These are phyloP conservation scores for Pseudoscleropodium purum DNA, from an alignment of 225 moss, liverwort and hornwort species.

Conservation along the genomic window DNA sequence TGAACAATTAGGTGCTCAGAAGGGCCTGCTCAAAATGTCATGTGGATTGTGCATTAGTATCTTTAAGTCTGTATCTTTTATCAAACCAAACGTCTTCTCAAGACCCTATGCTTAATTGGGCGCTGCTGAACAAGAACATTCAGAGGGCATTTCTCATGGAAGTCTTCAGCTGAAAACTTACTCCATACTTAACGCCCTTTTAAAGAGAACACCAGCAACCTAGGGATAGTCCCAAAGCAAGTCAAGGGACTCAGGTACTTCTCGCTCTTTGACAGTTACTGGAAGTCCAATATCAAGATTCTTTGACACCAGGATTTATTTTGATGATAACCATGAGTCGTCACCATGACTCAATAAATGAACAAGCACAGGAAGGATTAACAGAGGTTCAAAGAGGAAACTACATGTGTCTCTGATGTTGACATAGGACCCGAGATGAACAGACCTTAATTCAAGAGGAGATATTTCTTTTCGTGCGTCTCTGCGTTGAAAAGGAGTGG, in stretches of 20 bases:
- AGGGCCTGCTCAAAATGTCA: not conserved
- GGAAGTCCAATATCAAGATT: not conserved
- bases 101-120: not conserved
- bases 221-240: not conserved
- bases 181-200: not conserved
- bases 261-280: not conserved
- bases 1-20: not conserved
- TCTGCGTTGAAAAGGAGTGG: not conserved
- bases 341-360: not conserved
- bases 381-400: not conserved
- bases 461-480: not conserved
- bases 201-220: not conserved
- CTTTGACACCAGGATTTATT: not conserved
- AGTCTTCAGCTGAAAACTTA: not conserved
- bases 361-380: not conserved
- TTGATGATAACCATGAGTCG: not conserved
- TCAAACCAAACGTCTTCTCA: not conserved
- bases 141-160: not conserved
- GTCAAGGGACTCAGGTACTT: not conserved
- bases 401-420: not conserved
- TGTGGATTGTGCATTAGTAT: not conserved
- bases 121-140: not conserved
- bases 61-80: not conserved
- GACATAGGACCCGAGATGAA: not conserved
- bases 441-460: not conserved